Evolutionary conservation across 2,329 filamentous ascomycete species (phyloP), one percentile per base, ranked within the genome.

Genomic region (Calonectria henricotiae): DNA sequence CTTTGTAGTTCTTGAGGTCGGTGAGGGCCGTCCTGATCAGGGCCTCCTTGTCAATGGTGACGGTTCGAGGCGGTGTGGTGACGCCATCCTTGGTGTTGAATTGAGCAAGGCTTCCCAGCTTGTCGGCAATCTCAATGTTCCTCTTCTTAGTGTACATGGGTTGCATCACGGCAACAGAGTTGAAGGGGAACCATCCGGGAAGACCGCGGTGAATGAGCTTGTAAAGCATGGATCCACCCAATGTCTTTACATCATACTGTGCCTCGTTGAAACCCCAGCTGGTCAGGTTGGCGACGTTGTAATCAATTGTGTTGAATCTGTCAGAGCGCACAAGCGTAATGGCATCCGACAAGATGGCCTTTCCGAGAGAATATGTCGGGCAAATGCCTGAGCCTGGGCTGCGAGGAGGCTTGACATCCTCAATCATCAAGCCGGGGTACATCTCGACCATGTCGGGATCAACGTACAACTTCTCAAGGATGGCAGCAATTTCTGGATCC

Each of bases 391-490:
- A 71, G 85, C 89, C 88, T 0, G 89, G 85, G 49, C 83, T 79
- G 67, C 86, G 85, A 0, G 83, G 81, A 0, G 84, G 82, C 77
- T 90, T 90, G 32, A 83, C 82, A 64, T 89, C 86, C 77, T 91
- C 89, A 15, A 88, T 83, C 71, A 93, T 87, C 1, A 93, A 81
- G 8, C 92, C 92, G 0, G 91, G 91, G 76, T 93, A 93, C 9
- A 93, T 83, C 77, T 94, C 92, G 12, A 94, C 89, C 78, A 88
- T 88, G 73, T 92, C 91, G 0, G 90, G 90, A 58, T 90, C 85
- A 20, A 87, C 85, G 79, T 92, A 92, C 15, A 92, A 82, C 73
- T 88, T 85, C 70, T 88, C 86, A 5, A 92, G 84, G 8, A 85
- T 82, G 32, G 86, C 82, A 1, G 86, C 85, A 35, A 92, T 86